Base-by-base conservation (phyloP, 169 alveolate species). In the Plasmodium gaboni region DNA sequence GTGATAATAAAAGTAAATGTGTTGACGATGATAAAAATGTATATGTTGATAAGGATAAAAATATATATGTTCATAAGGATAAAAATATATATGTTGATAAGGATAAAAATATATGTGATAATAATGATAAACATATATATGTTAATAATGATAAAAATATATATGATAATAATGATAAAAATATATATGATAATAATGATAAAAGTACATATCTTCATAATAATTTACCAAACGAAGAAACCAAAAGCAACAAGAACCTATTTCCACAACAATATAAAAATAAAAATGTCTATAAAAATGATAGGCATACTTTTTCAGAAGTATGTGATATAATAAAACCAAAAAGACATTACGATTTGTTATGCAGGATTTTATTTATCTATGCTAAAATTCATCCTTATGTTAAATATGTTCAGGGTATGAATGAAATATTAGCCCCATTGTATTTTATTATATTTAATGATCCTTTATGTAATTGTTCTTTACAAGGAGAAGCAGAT, bases 381-480 rank as follows among this genome's bases (percentile, higher is more conserved):
- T 95, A 93, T 85, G 96, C 97, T 15, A 92, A 87, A 60, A 85
- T 94, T 63, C 95, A 94, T 73, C 95, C 96, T 12, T 96, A 93
- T 73, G 93, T 94, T 51, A 89, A 89, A 44, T 96, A 96, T 85
- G 97, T 95, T n/a, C 95, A 96, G 69, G 98, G 98, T 22, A 96
- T 96, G 97, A 96, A 96, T 91, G 98, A 96, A 88, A 74, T 96
- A 8, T 64, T 96, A 50, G 97, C 97, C 1, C 89, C 95, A 15
- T 67, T 96, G 42, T 94, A 95, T 78, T 94, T 78, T 86, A 90
- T 92, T 60, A 92, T 95, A 51, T 87, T 89, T 88, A 63, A 90
- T 24, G 94, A 92, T 51, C 94, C 91, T 9, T 61, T 90, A 42
- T 91, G 89, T 72, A 88, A 91, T 51, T 93, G 92, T 48, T 65